phyloP scores from a whole-genome alignment of 2,329 filamentous ascomycete species.

The Nigrospora sphaerica region DNA sequence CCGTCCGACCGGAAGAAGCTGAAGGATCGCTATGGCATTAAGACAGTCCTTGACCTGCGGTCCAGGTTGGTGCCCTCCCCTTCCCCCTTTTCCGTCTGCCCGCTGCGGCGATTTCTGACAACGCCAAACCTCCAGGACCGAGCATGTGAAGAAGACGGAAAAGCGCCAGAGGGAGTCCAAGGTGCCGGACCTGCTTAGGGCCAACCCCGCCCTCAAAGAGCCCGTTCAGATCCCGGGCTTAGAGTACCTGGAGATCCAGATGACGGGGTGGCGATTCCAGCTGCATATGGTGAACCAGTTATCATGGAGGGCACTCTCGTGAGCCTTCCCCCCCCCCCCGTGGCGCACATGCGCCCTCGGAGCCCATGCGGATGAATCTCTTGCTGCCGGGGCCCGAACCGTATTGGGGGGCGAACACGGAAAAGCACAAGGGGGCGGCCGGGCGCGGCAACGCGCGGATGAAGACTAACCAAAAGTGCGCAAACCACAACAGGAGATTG shows the following conservation, averaged over 20 bases:
- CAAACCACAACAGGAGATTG: neutral
- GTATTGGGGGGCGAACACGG: no score
- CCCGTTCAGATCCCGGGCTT: constrained; percentile 57
- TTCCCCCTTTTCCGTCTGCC: no score
- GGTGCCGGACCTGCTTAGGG: constrained; percentile 34
- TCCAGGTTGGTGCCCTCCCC: constrained; percentile 48
- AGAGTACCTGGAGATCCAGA: constrained; percentile 58
- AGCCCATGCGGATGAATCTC: no score
- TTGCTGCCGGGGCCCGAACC: no score
- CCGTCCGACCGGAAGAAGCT: constrained; percentile 54
- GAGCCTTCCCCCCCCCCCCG: constrained; percentile 12
- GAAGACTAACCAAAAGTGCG: neutral
- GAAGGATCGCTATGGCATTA: constrained; percentile 53
- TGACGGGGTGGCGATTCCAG: constrained; percentile 69
- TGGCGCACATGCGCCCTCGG: neutral
- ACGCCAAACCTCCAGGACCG: constrained; percentile 44
- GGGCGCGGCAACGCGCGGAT: neutral
- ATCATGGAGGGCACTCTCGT: constrained; percentile 60
- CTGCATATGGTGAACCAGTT: constrained; percentile 60
- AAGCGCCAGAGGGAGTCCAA: constrained; percentile 46
- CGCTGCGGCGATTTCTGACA: neutral
- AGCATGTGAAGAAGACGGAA: constrained; percentile 61
- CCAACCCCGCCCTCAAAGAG: constrained; percentile 43
- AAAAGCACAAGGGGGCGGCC: no score
- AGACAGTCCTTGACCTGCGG: constrained; percentile 71